Base-by-base conservation (phyloP, 768 basidiomycete genomes). In the Serendipita sp. region DNA sequence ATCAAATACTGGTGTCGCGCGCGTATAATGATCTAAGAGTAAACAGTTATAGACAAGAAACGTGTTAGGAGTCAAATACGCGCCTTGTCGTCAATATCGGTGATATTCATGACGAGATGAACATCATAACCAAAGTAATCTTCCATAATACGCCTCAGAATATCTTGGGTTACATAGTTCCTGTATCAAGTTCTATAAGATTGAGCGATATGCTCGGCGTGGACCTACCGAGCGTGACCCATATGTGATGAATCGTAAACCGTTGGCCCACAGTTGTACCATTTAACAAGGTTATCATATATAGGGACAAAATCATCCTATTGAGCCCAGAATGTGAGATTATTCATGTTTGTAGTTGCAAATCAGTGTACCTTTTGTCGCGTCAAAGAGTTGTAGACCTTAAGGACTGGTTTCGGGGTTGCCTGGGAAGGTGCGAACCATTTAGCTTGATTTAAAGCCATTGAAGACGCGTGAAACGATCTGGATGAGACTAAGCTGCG, bases 251-350 rank as follows among this genome's bases (percentile, higher is more conserved):
- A 84, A 78, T 99, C 96, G 73, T 99, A 99, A 6, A 99, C 96
- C 0, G 96, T 99, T 16, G 96, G 95, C 8, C 96, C 95, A 71
- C 96, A 99, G 73, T 96, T 97, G 73, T 99, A 98, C 94, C 94
- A 98, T 69, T 94, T 93, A n/a, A 95, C 84, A 68, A 81, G 81
- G 1, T 81, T 80, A 0, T 85, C 86, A 66, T 81, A 15, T 37
- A 45, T 16, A 3, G 91, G 84, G 43, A 86, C 74, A 69, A 95
- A 92, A 66, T 86, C 85, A 62, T 82, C 86, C 90, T 93, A 70
- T 8, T 62, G 15, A 31, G 44, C 44, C 34, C 18, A 33, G 44
- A 62, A 45, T 23, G 43, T 18, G 13, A 31, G 18, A 48, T 2
- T 27, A 11, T 18, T 63, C 37, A n/a, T 37, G 3, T 23, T 53